phyloP scores from a whole-genome alignment of 441 rosid genomes.

The Eugenia klotzschiana region DNA sequence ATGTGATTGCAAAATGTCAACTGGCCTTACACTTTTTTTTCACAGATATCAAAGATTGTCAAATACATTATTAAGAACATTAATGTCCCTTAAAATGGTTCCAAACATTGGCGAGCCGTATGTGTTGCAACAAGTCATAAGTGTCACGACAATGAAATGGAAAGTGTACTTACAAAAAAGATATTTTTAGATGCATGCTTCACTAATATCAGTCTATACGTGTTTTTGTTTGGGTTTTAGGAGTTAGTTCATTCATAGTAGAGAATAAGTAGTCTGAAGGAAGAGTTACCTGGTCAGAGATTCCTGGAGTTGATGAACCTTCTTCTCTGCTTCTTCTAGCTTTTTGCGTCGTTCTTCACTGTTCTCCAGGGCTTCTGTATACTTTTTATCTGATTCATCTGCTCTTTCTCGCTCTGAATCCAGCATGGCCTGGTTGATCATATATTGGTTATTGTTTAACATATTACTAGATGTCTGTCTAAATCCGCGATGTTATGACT shows the following conservation, averaged over 20 bases:
- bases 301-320: conserved; percentile 68
- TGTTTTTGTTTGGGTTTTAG: neutral
- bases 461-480: neutral
- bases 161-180: neutral
- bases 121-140: neutral
- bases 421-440: conserved; percentile 31
- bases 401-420: conserved; percentile 65
- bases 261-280: neutral
- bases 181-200: neutral
- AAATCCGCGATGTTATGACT: neutral
- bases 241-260: neutral
- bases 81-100: neutral
- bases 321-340: conserved; percentile 72
- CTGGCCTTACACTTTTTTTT: neutral
- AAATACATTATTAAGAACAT: neutral
- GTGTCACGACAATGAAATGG: neutral
- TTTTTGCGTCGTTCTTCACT: conserved; percentile 46
- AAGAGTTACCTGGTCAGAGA: conserved; percentile 51
- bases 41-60: neutral
- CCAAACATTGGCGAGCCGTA: neutral
- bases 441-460: neutral
- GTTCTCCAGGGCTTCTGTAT: conserved; percentile 33
- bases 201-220: neutral
- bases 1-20: neutral
- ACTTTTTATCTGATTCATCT: conserved; percentile 47